phyloP scores from a whole-genome alignment of 2,329 filamentous ascomycete species.

The Alternaria gansuensis region DNA sequence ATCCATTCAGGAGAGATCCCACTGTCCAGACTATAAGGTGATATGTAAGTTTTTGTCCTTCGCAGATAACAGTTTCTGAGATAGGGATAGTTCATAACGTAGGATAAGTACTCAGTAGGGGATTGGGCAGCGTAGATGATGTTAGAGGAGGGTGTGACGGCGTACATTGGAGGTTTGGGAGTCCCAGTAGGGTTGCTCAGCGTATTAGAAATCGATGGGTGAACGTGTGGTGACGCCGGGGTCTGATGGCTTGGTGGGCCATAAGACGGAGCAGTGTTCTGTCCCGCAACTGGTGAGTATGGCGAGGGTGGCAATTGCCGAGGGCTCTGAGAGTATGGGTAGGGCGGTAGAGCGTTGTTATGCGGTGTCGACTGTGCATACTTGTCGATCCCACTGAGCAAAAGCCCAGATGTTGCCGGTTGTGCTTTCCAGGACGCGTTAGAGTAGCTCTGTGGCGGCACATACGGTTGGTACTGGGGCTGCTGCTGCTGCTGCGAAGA shows the following conservation, averaged over 20 bases:
- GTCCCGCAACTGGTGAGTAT: constrained; percentile 31
- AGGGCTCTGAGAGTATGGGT: constrained; percentile 37
- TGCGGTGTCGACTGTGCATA: constrained; percentile 40
- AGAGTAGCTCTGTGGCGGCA: constrained; percentile 39
- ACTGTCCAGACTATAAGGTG: constrained; percentile 57
- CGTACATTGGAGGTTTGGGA: constrained; percentile 52
- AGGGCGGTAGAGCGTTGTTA: constrained; percentile 33
- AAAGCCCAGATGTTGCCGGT: constrained; percentile 31
- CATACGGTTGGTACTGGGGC: constrained; percentile 38
- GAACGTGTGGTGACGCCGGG: constrained; percentile 45
- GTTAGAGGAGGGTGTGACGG: constrained; percentile 48
- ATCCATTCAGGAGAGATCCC: constrained; percentile 55
- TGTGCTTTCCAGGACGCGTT: constrained; percentile 37
- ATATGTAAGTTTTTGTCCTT: constrained; percentile 58
- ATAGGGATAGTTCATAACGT: constrained; percentile 58
- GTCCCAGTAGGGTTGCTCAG: constrained; percentile 43
- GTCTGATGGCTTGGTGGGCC: constrained; percentile 26
- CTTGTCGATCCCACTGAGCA: constrained; percentile 38
- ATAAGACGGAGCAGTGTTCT: constrained; percentile 24
- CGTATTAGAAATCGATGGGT: constrained; percentile 46
- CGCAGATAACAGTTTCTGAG: constrained; percentile 57
- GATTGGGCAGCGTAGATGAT: constrained; percentile 49
- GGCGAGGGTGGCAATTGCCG: constrained; percentile 34
- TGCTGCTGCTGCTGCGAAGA: constrained; percentile 27
- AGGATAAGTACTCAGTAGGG: constrained; percentile 53